A percentile compares a stretch with the other conserved stretches of the same genome.
Evolutionary conservation across 1,284 basidiomycete species (phyloP).

Genomic region (Puccinia novopanici): DNA sequence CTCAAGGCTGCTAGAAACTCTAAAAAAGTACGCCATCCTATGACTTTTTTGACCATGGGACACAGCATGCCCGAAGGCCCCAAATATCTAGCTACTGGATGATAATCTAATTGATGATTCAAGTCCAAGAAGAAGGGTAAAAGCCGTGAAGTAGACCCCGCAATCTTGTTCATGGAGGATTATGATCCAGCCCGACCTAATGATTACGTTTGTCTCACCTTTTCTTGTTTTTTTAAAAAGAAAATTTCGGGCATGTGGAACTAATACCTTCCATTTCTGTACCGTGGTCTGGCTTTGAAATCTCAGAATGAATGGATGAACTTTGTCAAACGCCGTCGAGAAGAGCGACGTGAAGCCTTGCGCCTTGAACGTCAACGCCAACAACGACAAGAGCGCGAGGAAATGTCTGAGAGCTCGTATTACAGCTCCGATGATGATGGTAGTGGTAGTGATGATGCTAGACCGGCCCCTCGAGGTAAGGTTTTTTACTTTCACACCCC

Average conservation of each 20-base stretch:
- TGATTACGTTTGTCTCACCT: slow-evolving; percentile 47
- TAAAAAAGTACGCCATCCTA: slow-evolving; percentile 49
- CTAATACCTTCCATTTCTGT: not conserved
- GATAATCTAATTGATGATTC: slow-evolving; percentile 40
- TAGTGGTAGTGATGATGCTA: slow-evolving; percentile 40
- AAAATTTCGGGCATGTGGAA: not conserved
- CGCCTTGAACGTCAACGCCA: slow-evolving; percentile 49
- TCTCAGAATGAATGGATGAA: slow-evolving; percentile 50
- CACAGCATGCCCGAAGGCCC: not conserved
- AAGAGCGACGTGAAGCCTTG: slow-evolving; percentile 46
- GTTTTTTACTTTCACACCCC: not conserved
- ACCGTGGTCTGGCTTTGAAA: not conserved
- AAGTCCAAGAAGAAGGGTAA: slow-evolving; percentile 51
- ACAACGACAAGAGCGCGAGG: slow-evolving; percentile 42
- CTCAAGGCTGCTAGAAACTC: slow-evolving; percentile 49
- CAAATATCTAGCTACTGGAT: slow-evolving; percentile 10
- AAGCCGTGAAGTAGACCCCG: slow-evolving; percentile 51
- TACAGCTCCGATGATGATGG: slow-evolving; percentile 49
- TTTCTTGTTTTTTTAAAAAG: not conserved
- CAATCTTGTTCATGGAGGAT: slow-evolving; percentile 50
- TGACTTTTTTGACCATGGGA: slow-evolving; percentile 12
- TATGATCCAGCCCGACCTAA: slow-evolving; percentile 51
- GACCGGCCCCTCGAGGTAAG: slow-evolving; percentile 38
- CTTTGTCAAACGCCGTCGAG: slow-evolving; percentile 44
- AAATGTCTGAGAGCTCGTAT: slow-evolving; percentile 43